These are phyloP conservation scores for Aspergillus piperis DNA, from an alignment of 2,329 filamentous ascomycete genomes.

Conservation along the genomic window DNA sequence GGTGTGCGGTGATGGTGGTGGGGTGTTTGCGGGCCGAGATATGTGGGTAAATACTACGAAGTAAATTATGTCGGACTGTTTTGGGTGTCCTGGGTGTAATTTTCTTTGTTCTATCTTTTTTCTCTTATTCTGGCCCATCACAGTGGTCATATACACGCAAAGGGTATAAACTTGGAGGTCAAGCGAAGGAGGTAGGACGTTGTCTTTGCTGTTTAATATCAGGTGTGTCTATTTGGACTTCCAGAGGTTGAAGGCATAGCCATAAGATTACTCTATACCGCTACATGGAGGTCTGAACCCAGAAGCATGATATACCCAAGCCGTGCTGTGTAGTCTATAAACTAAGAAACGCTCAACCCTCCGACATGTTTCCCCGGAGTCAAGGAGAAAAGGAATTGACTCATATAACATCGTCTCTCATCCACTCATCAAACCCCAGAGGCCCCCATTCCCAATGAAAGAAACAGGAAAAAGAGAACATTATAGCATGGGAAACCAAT, in stretches of 20 bases:
- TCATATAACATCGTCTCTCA: conserved; percentile 17
- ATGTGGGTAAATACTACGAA: too few relatives aligned
- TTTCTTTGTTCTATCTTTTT: too few relatives aligned
- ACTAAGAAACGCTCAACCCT: conserved; percentile 19
- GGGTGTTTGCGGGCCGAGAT: neutral
- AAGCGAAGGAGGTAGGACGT: too few relatives aligned
- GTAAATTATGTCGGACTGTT: too few relatives aligned
- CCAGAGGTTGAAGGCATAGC: neutral
- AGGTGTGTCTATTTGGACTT: too few relatives aligned
- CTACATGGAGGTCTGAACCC: too few relatives aligned
- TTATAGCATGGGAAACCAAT: conserved; percentile 24
- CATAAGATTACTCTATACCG: neutral
- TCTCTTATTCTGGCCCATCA: too few relatives aligned
- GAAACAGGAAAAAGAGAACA: conserved; percentile 21
- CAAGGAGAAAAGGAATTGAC: conserved; percentile 11
- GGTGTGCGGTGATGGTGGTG: neutral
- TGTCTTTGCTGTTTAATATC: too few relatives aligned
- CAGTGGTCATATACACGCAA: too few relatives aligned
- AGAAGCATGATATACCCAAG: conserved; percentile 19
- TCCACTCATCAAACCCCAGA: conserved; percentile 20
- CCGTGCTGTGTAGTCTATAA: conserved; percentile 27
- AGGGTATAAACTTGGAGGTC: too few relatives aligned
- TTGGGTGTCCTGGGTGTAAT: too few relatives aligned
- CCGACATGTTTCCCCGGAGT: conserved; percentile 13
- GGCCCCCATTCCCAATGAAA: conserved; percentile 14